Conservation (phyloP, 768 basidiomycete genomes). For the Lentinula sp. region DNA sequence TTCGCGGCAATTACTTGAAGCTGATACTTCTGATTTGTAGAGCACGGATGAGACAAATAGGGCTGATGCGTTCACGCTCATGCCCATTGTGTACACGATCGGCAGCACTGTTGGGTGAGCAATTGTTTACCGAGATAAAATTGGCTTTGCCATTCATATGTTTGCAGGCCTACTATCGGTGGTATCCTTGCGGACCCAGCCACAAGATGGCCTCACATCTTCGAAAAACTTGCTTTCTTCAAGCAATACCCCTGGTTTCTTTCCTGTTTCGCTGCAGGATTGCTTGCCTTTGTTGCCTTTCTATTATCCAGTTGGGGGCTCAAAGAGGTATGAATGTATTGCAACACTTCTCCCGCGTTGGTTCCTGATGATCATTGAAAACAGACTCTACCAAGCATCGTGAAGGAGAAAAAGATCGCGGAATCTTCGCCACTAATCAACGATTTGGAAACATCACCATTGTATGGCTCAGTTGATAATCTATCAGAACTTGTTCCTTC, state of each 20-base stretch:
- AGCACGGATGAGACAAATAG: slow-evolving; percentile 21
- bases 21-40: slow-evolving; percentile 9
- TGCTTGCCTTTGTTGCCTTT: slow-evolving; percentile 16
- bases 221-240: slow-evolving; percentile 19
- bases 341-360: neutral
- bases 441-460: neutral
- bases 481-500: slow-evolving; percentile 3
- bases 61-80: slow-evolving; percentile 20
- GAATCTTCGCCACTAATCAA: neutral
- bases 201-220: slow-evolving; percentile 18
- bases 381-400: slow-evolving; percentile 10
- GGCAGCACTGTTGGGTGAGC: slow-evolving; percentile 20
- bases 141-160: neutral
- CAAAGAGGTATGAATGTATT: slow-evolving; percentile 19
- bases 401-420: neutral
- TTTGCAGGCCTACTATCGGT: slow-evolving; percentile 22
- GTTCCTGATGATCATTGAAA: slow-evolving; percentile 10
- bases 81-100: slow-evolving; percentile 21
- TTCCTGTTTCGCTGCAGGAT: slow-evolving; percentile 23
- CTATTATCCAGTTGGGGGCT: slow-evolving; percentile 15
- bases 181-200: slow-evolving; percentile 25
- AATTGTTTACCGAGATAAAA: neutral
- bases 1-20: neutral
- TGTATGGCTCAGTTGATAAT: neutral
- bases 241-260: slow-evolving; percentile 28